Evolutionary conservation across 192 early-diverging fungal species (phyloP), one percentile per base, ranked within the genome.

Genomic region (Gamsiella multidivaricata): DNA sequence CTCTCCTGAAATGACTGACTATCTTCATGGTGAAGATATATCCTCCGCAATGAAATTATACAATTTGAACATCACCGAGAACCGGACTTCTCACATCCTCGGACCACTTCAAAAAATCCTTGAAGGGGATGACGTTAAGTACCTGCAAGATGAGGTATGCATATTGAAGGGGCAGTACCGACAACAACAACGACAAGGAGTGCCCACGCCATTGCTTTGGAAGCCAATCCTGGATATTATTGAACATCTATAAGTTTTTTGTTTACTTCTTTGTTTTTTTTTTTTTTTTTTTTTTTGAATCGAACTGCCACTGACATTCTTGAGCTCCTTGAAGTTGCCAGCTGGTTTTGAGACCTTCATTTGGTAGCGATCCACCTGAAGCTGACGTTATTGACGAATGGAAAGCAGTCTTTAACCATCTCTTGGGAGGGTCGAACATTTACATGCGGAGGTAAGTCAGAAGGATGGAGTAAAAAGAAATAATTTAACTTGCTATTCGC

Each of bases 361-460:
- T 60, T 47, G 43, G 43, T 17, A 32, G 28, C n/a, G 28, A 31
- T 60, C 32, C 58, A 28, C 46, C 58, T n/a, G 58, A 60, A 22
- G 58, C 58, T 47, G 58, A 47, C 43, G 58, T 60, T 37, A 43
- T 60, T 47, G 58, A 32, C 58, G 58, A 60, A 47, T 60, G 43
- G 58, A 60, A 60, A 37, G 22, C 58, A 46, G 58, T 60, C n/a
- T 47, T 60, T 32, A 31, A 60, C 31, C 10, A 22, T 32, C 58
- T 60, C 18, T 37, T 60, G 58, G 22, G 20, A 37, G 58, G 34
- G 32, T 60, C 42, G 42, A 31, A 60, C 28, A 37, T 60, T 23
- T 60, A 47, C 20, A 60, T 60, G 58, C 43, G 58, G 32, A 60
- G 58, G 58, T 60, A 60, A 47, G 52, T 43, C 42, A 37, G 42